A percentile compares a stretch with the other conserved stretches of the same genome.
phyloP scores from a whole-genome alignment of 805 yeast genomes.

The Lipomyces chichibuensis region DNA sequence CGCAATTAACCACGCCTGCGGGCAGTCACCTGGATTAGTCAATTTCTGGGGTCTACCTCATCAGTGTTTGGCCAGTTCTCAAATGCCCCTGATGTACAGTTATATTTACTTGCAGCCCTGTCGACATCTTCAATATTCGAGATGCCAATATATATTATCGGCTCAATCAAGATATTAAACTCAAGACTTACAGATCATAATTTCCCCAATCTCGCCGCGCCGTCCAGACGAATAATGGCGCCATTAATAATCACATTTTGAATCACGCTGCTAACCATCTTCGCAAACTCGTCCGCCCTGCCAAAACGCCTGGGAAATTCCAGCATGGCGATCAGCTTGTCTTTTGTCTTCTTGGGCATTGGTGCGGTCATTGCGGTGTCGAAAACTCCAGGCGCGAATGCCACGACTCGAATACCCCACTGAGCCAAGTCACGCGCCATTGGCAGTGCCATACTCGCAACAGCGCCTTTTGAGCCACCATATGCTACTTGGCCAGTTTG shows the following conservation, averaged over 20 bases:
- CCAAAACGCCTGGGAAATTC: conserved; percentile 30
- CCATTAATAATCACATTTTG: conserved; percentile 17
- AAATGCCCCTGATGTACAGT: too few relatives aligned
- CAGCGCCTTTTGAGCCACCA: conserved; percentile 35
- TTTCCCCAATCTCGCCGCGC: conserved; percentile 29
- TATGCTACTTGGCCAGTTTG: conserved; percentile 30
- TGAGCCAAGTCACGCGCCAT: conserved; percentile 29
- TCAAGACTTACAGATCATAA: conserved; percentile 6
- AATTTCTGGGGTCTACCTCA: too few relatives aligned
- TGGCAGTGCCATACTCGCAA: conserved; percentile 24
- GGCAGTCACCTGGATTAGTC: too few relatives aligned
- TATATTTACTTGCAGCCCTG: neutral
- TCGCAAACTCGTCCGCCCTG: conserved; percentile 27
- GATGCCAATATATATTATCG: too few relatives aligned
- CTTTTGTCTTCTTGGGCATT: conserved; percentile 9
- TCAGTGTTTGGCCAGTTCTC: too few relatives aligned
- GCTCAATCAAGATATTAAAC: too few relatives aligned
- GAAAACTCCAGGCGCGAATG: conserved; percentile 27
- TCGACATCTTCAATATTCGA: too few relatives aligned
- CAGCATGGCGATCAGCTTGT: conserved; percentile 10
- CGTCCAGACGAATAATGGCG: too few relatives aligned
- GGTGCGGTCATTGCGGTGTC: conserved; percentile 24
- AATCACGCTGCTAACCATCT: conserved; percentile 10
- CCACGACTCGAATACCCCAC: conserved; percentile 26
- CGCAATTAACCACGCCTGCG: too few relatives aligned